Conservation (phyloP, 2,329 filamentous ascomycete species). For the Fusarium liriodendri region DNA sequence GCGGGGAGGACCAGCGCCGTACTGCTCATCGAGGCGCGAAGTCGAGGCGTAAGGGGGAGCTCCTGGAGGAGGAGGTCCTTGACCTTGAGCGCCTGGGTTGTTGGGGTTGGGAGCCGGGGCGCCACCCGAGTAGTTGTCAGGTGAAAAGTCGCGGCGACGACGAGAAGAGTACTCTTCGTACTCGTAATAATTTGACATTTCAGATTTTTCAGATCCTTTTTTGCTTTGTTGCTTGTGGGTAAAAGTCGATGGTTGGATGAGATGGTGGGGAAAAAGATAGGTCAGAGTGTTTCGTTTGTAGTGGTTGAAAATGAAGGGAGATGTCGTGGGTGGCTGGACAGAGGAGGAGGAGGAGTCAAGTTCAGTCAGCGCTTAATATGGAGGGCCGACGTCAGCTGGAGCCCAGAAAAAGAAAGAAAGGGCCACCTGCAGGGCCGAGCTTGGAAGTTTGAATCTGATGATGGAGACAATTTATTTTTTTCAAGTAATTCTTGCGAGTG, state of each 20-base stretch:
- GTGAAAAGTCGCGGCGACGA: slow-evolving; percentile 45
- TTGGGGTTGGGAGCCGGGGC: slow-evolving; percentile 26
- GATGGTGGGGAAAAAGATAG: not conserved
- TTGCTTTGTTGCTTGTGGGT: not conserved
- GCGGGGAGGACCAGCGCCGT: slow-evolving; percentile 34
- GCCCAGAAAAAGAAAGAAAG: slow-evolving; percentile 16
- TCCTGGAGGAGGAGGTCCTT: slow-evolving; percentile 30
- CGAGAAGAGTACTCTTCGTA: slow-evolving; percentile 43
- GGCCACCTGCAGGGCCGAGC: not conserved
- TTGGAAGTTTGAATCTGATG: not conserved
- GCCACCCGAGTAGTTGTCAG: slow-evolving; percentile 48
- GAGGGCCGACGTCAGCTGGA: slow-evolving; percentile 16
- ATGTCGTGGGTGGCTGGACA: slow-evolving; percentile 18
- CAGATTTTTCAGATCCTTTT: not conserved
- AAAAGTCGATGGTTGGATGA: not conserved
- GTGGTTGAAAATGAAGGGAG: not conserved
- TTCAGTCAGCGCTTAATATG: slow-evolving; percentile 7
- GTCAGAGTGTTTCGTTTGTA: not conserved
- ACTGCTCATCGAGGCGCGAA: slow-evolving; percentile 43
- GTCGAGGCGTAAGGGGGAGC: slow-evolving; percentile 36
- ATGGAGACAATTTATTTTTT: not conserved
- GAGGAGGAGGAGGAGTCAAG: not conserved
- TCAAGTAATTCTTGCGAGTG: not conserved
- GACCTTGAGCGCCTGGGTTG: slow-evolving; percentile 1
- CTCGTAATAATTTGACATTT: slow-evolving; percentile 46